These are phyloP conservation scores for Effrenium voratum DNA, from an alignment of 73 alveolate species.

Conservation along the genomic window DNA sequence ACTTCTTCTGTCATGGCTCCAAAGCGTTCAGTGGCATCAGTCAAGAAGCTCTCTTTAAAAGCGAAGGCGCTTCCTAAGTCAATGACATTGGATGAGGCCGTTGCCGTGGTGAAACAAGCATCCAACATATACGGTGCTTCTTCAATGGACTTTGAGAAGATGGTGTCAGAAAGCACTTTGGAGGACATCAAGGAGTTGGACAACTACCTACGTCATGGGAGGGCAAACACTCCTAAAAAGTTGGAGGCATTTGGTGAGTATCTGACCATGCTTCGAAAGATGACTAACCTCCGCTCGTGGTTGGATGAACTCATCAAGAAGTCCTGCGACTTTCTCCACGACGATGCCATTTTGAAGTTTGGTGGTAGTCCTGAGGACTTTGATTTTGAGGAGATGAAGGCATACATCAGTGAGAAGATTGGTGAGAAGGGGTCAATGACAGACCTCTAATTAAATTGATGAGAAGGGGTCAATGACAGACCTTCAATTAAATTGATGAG, in stretches of 20 bases:
- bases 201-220: not conserved
- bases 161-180: not conserved
- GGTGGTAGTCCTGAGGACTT: slow-evolving; percentile 1
- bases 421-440: not conserved
- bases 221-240: not conserved
- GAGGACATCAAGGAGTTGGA: not conserved
- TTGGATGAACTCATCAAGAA: not conserved
- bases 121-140: not conserved
- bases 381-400: slow-evolving; percentile 36
- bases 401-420: not conserved
- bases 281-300: not conserved
- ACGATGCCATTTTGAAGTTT: not conserved
- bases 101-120: not conserved
- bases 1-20: not conserved
- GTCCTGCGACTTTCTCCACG: not conserved
- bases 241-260: not conserved
- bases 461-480: not conserved
- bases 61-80: not conserved
- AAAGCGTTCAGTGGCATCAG: not conserved
- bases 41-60: not conserved
- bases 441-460: not conserved
- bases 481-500: too few species aligned
- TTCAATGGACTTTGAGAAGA: not conserved
- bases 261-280: not conserved
- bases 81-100: not conserved